phyloP scores from a whole-genome alignment of 2,329 filamentous ascomycete species.

The Aspergillus sp. region DNA sequence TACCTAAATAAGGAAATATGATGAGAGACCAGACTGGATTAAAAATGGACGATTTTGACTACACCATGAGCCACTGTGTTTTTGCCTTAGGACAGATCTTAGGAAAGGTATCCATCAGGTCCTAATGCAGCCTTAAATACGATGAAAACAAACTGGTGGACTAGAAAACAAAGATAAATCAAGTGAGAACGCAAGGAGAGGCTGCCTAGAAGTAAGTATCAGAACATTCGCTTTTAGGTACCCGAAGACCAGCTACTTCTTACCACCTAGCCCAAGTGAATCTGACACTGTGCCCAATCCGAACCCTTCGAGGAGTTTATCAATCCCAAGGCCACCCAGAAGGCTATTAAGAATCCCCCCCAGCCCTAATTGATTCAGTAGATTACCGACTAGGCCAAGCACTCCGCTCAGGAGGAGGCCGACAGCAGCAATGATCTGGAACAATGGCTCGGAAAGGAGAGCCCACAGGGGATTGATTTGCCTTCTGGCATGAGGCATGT shows the following conservation, averaged over 20 bases:
- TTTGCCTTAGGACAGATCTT: no score
- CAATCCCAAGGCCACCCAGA: slow-evolving; percentile 69
- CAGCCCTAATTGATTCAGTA: slow-evolving; percentile 77
- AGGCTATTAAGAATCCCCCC: slow-evolving; percentile 77
- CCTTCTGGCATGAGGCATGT: slow-evolving; percentile 94
- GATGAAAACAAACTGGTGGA: no score
- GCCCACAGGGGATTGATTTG: slow-evolving; percentile 88
- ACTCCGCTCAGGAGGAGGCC: slow-evolving; percentile 81
- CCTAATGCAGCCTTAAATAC: no score
- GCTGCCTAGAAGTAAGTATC: no score
- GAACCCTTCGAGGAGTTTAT: slow-evolving; percentile 49
- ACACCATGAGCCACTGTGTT: no score
- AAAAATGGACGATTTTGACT: no score
- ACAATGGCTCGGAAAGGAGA: slow-evolving; percentile 70
- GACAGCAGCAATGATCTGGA: slow-evolving; percentile 89
- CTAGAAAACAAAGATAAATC: no score
- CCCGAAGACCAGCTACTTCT: slow-evolving; percentile 41
- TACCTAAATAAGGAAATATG: no score
- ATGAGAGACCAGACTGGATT: no score
- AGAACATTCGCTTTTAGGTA: no score
- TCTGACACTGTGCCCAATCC: slow-evolving; percentile 51
- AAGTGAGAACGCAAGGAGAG: no score
- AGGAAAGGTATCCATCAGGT: no score
- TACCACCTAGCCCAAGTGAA: slow-evolving; percentile 44
- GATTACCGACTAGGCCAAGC: slow-evolving; percentile 75